Evolutionary conservation across 352 stramenopile genomes (phyloP), one percentile per base, ranked within the genome.

Genomic region (Globisporangium polare): DNA sequence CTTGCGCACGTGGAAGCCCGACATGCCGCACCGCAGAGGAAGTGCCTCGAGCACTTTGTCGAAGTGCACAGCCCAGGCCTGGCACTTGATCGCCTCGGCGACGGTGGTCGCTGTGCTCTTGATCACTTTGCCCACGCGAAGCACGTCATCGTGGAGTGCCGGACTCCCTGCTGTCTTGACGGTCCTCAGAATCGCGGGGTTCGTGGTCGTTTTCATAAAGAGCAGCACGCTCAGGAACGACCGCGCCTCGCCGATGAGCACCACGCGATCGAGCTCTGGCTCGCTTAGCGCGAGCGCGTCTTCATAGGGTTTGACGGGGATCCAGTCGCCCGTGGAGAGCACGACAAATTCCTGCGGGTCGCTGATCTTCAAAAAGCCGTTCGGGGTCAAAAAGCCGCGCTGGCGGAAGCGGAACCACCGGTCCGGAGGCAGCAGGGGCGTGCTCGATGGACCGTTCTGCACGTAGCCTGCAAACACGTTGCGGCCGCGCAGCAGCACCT

Each of bases 391-490:
- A 51, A 89, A 83, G 0, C 80, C 83, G 27, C 75, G 75, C 58
- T 90, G 79, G 10, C 60, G 66, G 18, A 90, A 69, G 17, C 73
- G 69, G 1, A 88, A 76, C 75, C 80, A 91, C 24, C 83, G 78
- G 22, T 88, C 63, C 31, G 15, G 61, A 10, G 69, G 56, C 5
- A 49, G 53, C 13, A 65, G 60, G 8, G 73, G 71, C 33, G 68
- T 60, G 27, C 65, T 60, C 58, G 41, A 31, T 1, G 27, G 50
- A 4, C 61, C 58, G 20, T 68, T 68, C 29, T 68, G 69, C 3
- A 85, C 77, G 67, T 94, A 92, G 4, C 82, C 78, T 31, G 86
- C 50, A 35, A 88, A 92, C 0, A 94, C 80, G 39, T 94, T 89
- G 47, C 84, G 78, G 22, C 84, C 84, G 8, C 76, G 72, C 33